Evolutionary conservation across 306 rosid genomes (phyloP).

Genomic region (Sphenostylis stenocarpa): DNA sequence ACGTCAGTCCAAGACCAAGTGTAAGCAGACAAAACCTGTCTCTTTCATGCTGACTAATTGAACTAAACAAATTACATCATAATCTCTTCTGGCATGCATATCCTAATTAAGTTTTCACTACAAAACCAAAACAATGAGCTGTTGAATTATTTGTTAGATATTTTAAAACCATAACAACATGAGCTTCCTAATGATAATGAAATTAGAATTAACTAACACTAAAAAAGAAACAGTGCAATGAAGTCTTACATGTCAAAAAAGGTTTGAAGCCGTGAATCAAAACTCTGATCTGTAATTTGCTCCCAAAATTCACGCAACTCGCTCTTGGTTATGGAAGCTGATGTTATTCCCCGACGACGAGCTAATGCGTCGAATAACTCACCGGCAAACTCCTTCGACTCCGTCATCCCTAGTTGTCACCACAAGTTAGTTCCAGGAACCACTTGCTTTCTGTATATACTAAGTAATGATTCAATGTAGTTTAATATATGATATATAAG

Average conservation of each 20-base stretch:
- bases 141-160: background rate
- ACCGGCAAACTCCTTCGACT: constrained; percentile 66
- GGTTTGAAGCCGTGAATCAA: constrained; percentile 83
- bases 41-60: constrained; percentile 14
- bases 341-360: constrained; percentile 60
- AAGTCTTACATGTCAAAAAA: constrained; percentile 80
- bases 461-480: background rate
- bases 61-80: background rate
- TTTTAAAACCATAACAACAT: background rate
- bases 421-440: background rate
- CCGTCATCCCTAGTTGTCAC: constrained; percentile 53
- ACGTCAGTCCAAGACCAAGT: background rate
- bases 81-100: constrained; percentile 8
- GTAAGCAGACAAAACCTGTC: background rate
- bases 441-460: no score
- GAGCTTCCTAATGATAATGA: background rate
- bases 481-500: no score
- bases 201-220: background rate
- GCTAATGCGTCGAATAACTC: constrained; percentile 85
- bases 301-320: constrained; percentile 87
- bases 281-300: constrained; percentile 76
- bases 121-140: background rate
- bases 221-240: background rate
- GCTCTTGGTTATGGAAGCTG: constrained; percentile 53
- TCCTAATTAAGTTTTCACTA: background rate